phyloP scores from a whole-genome alignment of 257 asterid genomes.

The Gynochthodes officinalis region DNA sequence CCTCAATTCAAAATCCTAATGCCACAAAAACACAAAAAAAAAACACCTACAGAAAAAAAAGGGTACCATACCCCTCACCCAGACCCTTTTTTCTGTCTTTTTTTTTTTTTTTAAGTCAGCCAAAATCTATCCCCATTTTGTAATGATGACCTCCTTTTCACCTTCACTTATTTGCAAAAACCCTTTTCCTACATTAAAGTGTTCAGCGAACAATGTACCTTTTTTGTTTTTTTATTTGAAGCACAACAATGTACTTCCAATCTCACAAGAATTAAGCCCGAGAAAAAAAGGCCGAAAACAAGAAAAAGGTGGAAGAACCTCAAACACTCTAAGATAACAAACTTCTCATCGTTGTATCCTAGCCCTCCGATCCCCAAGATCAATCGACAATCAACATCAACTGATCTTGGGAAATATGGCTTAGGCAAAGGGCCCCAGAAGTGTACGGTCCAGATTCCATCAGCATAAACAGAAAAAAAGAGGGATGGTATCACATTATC shows the following conservation, averaged over 20 bases:
- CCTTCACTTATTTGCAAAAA: not conserved
- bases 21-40: no score
- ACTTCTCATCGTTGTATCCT: conserved; percentile 15
- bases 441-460: conserved; percentile 13
- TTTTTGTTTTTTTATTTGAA: no score
- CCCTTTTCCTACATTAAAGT: not conserved
- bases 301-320: conserved; percentile 26
- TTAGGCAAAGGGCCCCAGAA: conserved; percentile 15
- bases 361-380: conserved; percentile 33
- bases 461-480: conserved; percentile 28
- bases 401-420: not conserved
- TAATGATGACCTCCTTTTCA: conserved; percentile 8
- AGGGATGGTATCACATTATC: conserved; percentile 41
- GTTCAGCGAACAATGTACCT: no score
- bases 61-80: no score
- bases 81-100: no score
- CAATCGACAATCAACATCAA: not conserved
- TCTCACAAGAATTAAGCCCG: not conserved
- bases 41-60: no score
- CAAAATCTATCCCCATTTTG: not conserved
- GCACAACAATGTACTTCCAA: not conserved
- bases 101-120: no score
- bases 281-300: no score
- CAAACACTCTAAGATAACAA: not conserved
- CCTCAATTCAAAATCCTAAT: no score